phyloP scores from a whole-genome alignment of 1,139 yeast species.

The Debaryomyces sp. region DNA sequence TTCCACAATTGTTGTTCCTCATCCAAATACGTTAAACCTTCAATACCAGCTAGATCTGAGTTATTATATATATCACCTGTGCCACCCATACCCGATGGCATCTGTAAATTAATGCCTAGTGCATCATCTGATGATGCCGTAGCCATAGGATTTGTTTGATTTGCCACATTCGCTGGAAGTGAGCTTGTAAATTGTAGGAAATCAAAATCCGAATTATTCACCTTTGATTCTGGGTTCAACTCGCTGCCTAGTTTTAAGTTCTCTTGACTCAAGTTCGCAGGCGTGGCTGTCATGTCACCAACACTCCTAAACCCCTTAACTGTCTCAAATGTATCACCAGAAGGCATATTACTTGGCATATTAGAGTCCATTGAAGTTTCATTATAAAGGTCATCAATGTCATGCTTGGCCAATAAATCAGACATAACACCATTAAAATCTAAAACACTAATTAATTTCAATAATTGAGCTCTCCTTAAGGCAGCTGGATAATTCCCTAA shows the following conservation, averaged over 20 bases:
- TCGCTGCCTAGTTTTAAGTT: neutral
- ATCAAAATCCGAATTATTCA: conserved; percentile 21
- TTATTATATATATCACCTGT: conserved; percentile 36
- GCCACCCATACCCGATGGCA: conserved; percentile 14
- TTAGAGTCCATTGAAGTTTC: neutral
- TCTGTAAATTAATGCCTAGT: conserved; percentile 21
- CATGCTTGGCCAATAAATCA: conserved; percentile 58
- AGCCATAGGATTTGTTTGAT: neutral
- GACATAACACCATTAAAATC: conserved; percentile 71
- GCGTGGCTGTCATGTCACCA: neutral
- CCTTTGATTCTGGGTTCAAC: neutral
- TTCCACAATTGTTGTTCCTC: conserved; percentile 72
- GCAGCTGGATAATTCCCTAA: conserved; percentile 82
- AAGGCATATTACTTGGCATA: neutral
- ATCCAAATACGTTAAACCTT: conserved; percentile 45
- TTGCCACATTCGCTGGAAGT: neutral
- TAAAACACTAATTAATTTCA: conserved; percentile 63
- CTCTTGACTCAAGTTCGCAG: neutral
- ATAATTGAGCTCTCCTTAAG: conserved; percentile 67
- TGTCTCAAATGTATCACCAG: neutral
- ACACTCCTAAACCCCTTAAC: neutral
- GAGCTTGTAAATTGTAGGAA: conserved; percentile 22
- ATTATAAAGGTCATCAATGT: conserved; percentile 37
- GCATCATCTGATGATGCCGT: conserved; percentile 9
- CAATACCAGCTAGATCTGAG: conserved; percentile 45